Evolutionary conservation across 106 monocot genomes (phyloP).

Genomic region (Posidonia australis): DNA sequence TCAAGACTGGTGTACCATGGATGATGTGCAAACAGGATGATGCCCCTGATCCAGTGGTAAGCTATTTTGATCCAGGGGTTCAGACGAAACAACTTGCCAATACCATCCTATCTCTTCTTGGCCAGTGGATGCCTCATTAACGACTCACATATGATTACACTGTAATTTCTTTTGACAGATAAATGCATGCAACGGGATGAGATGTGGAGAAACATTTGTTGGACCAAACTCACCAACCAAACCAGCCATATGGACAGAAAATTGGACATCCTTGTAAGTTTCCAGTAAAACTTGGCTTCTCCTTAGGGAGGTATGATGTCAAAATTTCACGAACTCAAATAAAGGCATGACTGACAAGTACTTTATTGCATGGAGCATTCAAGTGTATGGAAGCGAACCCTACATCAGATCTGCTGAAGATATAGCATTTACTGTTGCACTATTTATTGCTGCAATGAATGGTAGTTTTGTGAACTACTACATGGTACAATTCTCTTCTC

Average conservation of each 20-base stretch:
- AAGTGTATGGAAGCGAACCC: constrained; percentile 53
- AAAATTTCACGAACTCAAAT: neutral
- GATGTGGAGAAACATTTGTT: constrained; percentile 64
- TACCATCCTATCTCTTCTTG: too few species aligned
- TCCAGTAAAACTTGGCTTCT: neutral
- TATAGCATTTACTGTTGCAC: constrained; percentile 69
- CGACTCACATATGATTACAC: neutral
- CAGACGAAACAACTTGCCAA: too few species aligned
- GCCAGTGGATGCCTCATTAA: neutral
- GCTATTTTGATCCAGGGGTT: too few species aligned
- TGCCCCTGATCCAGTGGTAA: constrained; percentile 83
- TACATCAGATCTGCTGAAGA: constrained; percentile 53
- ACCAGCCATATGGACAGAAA: constrained; percentile 88
- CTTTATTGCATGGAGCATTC: constrained; percentile 30
- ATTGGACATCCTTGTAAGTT: constrained; percentile 73
- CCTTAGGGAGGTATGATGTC: neutral
- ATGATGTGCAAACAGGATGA: constrained; percentile 96
- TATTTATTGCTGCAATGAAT: too few species aligned
- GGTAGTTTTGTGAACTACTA: too few species aligned
- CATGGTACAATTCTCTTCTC: too few species aligned
- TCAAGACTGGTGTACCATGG: constrained; percentile 88
- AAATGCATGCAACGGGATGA: constrained; percentile 77
- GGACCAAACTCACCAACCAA: constrained; percentile 88
- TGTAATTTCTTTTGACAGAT: constrained; percentile 37
- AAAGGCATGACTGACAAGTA: neutral